phyloP scores from a whole-genome alignment of 1,139 yeast genomes.

The Zygosaccharomyces pseudobailii region DNA sequence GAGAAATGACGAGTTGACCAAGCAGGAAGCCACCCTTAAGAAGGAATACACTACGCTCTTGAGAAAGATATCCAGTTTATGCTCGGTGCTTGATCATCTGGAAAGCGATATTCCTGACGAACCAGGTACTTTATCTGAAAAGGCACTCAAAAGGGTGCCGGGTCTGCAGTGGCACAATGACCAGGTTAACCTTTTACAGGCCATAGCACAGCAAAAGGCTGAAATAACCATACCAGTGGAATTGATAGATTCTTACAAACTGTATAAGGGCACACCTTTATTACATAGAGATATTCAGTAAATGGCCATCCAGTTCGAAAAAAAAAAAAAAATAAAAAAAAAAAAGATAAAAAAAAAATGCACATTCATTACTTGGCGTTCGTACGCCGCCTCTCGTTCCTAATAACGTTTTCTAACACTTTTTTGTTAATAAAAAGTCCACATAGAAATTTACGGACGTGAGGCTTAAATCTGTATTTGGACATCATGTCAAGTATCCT shows the following conservation, averaged over 20 bases:
- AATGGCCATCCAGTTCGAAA: neutral
- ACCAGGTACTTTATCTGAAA: conserved; percentile 17
- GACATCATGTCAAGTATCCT: conserved; percentile 62
- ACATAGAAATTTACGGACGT: conserved; percentile 61
- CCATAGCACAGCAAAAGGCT: conserved; percentile 9
- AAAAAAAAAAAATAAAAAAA: neutral
- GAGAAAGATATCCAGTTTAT: conserved; percentile 30
- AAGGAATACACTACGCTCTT: conserved; percentile 32
- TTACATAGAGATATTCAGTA: conserved; percentile 20
- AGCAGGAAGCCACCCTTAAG: conserved; percentile 28
- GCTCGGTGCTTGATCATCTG: conserved; percentile 22
- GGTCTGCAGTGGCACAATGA: conserved; percentile 28
- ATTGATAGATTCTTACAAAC: conserved; percentile 24
- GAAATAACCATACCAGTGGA: conserved; percentile 26
- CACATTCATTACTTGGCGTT: neutral
- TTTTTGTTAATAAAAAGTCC: conserved; percentile 58
- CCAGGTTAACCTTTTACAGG: conserved; percentile 17
- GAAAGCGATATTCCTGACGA: conserved; percentile 14
- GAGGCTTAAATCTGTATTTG: conserved; percentile 59
- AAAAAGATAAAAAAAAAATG: conserved; percentile 1
- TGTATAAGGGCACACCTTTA: conserved; percentile 28
- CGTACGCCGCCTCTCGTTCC: conserved; percentile 37
- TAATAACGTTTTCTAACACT: conserved; percentile 51
- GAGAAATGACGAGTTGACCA: conserved; percentile 30
- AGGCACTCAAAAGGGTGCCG: conserved; percentile 20